Conservation (phyloP, 2,329 filamentous ascomycete species). For the Talaromyces sp. region DNA sequence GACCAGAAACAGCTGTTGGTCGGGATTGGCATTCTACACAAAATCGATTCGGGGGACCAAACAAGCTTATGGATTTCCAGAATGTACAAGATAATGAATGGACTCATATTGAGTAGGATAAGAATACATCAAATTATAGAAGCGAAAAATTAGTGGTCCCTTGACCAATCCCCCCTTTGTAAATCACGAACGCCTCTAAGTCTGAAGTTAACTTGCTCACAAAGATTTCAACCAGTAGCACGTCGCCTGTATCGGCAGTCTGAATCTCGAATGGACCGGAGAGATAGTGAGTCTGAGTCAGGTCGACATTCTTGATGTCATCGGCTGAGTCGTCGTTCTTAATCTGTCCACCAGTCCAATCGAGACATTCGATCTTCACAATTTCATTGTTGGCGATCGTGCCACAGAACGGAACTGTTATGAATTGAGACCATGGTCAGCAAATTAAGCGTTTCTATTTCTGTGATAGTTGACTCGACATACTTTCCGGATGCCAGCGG, state of each 20-base stretch:
- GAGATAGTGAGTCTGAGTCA: slow-evolving; percentile 84
- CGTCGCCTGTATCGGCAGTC: slow-evolving; percentile 79
- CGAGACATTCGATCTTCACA: slow-evolving; percentile 90
- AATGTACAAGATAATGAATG: slow-evolving; percentile 39
- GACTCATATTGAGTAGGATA: slow-evolving; percentile 34
- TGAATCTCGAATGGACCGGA: slow-evolving; percentile 88
- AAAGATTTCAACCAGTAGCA: slow-evolving; percentile 85
- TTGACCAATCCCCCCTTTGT: too few relatives aligned
- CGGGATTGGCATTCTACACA: slow-evolving; percentile 55
- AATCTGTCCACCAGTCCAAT: slow-evolving; percentile 80
- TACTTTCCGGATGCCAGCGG: slow-evolving; percentile 90
- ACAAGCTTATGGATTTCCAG: slow-evolving; percentile 54
- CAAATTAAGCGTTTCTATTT: background rate
- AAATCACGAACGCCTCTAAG: too few relatives aligned
- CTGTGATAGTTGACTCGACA: slow-evolving; percentile 22
- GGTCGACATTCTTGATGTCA: slow-evolving; percentile 80
- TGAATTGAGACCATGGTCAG: background rate
- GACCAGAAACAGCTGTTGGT: slow-evolving; percentile 53
- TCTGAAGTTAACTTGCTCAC: too few relatives aligned
- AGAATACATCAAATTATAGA: background rate
- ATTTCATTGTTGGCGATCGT: slow-evolving; percentile 81
- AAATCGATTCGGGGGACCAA: slow-evolving; percentile 51
- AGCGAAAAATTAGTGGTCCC: too few relatives aligned
- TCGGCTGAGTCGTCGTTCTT: slow-evolving; percentile 88
- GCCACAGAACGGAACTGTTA: slow-evolving; percentile 69